Conservation (phyloP, 2,329 filamentous ascomycete genomes). For the Paecilomyces niveus region DNA sequence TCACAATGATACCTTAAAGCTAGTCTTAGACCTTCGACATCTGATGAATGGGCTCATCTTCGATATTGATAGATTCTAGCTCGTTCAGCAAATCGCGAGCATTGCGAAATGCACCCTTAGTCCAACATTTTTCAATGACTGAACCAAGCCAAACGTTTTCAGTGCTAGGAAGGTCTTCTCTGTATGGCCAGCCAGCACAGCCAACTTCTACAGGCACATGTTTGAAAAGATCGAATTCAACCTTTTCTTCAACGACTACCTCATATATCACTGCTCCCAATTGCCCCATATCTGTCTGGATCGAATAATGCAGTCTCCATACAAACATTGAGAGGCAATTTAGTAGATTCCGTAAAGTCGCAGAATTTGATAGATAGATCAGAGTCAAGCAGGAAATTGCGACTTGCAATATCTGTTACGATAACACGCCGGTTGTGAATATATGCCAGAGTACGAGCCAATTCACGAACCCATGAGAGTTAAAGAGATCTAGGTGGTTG, state of each 20-base stretch:
- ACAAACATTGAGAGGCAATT: conserved; percentile 15
- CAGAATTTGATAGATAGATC: conserved; percentile 14
- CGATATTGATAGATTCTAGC: too few species aligned
- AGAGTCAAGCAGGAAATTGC: conserved; percentile 21
- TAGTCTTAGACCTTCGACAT: too few species aligned
- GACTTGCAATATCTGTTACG: conserved; percentile 20
- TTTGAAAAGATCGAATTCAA: conserved; percentile 18
- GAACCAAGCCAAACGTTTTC: conserved; percentile 16
- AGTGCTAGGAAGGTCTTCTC: conserved; percentile 16
- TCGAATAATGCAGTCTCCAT: conserved; percentile 18
- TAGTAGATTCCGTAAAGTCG: conserved; percentile 15
- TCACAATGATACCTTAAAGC: too few species aligned
- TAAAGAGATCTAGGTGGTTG: conserved; percentile 12
- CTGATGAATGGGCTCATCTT: too few species aligned
- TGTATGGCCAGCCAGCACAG: conserved; percentile 14
- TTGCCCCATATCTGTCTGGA: conserved; percentile 21
- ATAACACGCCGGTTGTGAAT: conserved; percentile 20
- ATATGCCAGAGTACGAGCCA: conserved; percentile 15
- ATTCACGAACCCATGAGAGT: conserved; percentile 17
- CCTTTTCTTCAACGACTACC: conserved; percentile 14
- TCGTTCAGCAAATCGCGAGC: too few species aligned
- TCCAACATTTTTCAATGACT: conserved; percentile 21
- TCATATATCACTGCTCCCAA: conserved; percentile 25
- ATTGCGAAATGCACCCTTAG: conserved; percentile 6
- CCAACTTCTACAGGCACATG: conserved; percentile 6